phyloP scores from a whole-genome alignment of 768 basidiomycete genomes.

The Suillus decipiens region DNA sequence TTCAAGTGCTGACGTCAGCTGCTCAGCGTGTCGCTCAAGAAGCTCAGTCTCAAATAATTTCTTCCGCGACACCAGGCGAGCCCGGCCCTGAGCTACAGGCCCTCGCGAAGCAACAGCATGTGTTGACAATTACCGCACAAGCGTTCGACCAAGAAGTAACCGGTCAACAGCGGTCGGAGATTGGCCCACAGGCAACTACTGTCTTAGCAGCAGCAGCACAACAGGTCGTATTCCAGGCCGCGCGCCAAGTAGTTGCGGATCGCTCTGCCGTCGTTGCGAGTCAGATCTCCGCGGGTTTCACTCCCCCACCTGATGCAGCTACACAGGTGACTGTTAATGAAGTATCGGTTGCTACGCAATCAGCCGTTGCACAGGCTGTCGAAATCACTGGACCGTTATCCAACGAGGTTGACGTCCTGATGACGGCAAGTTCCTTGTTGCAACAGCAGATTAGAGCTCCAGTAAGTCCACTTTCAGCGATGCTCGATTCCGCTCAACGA shows the following conservation, averaged over 20 bases:
- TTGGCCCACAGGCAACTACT: constrained; percentile 49
- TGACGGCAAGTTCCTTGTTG: constrained; percentile 60
- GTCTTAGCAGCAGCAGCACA: constrained; percentile 75
- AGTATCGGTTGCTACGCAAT: constrained; percentile 63
- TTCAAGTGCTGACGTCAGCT: constrained; percentile 74
- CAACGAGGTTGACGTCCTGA: constrained; percentile 80
- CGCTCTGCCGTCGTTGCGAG: constrained; percentile 44
- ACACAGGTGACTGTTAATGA: constrained; percentile 55
- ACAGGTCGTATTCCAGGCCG: constrained; percentile 80
- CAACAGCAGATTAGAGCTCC: constrained; percentile 43
- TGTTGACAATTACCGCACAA: constrained; percentile 69
- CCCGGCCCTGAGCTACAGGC: constrained; percentile 56
- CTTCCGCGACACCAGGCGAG: constrained; percentile 46
- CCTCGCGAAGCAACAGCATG: constrained; percentile 80
- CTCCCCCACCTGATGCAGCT: constrained; percentile 31
- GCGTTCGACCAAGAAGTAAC: constrained; percentile 74
- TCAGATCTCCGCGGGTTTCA: constrained; percentile 43
- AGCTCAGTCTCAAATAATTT: constrained; percentile 65
- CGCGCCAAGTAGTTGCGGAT: constrained; percentile 56
- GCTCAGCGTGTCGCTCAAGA: constrained; percentile 79
- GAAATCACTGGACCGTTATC: constrained; percentile 71
- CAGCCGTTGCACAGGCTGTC: constrained; percentile 82
- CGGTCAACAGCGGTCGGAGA: constrained; percentile 46
- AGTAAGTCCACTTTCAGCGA: constrained; percentile 26
- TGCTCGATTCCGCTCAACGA: constrained; percentile 29